Evolutionary conservation across 2,329 filamentous ascomycete genomes (phyloP), one percentile per base, ranked within the genome.

Genomic region (Pseudogymnoascus sp.): DNA sequence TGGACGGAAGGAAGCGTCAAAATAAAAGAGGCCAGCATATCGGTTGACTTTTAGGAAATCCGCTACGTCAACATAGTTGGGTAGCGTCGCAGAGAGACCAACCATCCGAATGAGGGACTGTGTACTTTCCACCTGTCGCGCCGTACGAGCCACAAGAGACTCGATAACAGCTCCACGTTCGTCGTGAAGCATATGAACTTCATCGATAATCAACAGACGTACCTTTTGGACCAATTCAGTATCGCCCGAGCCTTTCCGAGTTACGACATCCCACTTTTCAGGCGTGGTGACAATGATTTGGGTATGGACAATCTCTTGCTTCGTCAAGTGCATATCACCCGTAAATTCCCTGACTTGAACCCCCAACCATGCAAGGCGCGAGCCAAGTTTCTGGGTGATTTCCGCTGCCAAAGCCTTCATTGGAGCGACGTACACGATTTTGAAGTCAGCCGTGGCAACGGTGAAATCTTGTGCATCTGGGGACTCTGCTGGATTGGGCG

Each of bases 221-320:
- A 99, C 95, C 74, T 99, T 99, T 71, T 99, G 95, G 12, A 99
- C 96, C 2, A 99, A 83, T 73, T 97, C 95, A 0, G 95, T 97
- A 73, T 99, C 95, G 14, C 96, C 95, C 0, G 93, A 97, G 64
- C 93, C 96, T 76, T 97, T 99, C 66, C 95, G 84, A 2, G 95
- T 99, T 4, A 99, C 91, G 0, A 99, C 95, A 74, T 99, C 95
- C 96, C 96, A 99, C 77, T 99, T 99, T 77, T 99, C 95, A 37
- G 95, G 95, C 0, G 95, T 99, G 0, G 96, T 99, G 60, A 99
- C 95, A 65, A 99, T 96, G 69, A 99, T 95, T 73, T 99, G 95
- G 0, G 95, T 99, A 67, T 93, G 88, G 14, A 97, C 83, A 66
- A 99, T 96, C 75, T 99, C 96, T 1, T 91, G 84, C 75, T 99